Base-by-base conservation (phyloP, 2,329 filamentous ascomycete species). In the Nemania abortiva region DNA sequence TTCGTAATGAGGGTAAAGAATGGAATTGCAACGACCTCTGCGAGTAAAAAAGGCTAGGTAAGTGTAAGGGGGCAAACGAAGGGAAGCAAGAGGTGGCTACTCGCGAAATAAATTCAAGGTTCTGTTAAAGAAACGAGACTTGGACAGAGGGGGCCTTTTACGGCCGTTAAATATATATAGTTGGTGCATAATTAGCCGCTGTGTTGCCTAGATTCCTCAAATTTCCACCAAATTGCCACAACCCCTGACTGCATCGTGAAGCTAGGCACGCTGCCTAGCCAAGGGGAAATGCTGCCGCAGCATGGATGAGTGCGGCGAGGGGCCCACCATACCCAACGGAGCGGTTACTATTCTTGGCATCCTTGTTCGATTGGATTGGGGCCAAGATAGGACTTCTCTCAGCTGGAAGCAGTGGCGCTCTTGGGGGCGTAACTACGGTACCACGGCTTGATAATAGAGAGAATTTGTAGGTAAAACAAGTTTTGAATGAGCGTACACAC, bases 271-370 rank as follows among this genome's bases (percentile, higher is more conserved):
- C 34, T 37, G 11, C 11, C 34, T 9, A 37, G 34, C 3, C 34
- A 37, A 37, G 34, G 34, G 34, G 34, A 37, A 7, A 9, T 37
- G 34, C 2, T 37, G 34, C 9, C 9, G n/a, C 31, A 31, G 39
- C 15, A 39, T 58, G 39, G 22, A 18, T 47, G 13, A 10, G 42
- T 20, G 24, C 24, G 18, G 11, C 18, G n/a, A 5, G 15, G 4
- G 22, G 15, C 22, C 58, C 58, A 52, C 47, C 15, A 18, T 42
- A 42, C 15, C 60, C 50, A 63, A 11, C 11, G n/a, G n/a, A 31
- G 2, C 45, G 50, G 60, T 47, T 55, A 27, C 60, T 63, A 63
- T 63, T 55, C 60, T 63, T 63, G 60, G 60, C 60, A 55, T 50
- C 24, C 18, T 52, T 49, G n/a, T 10, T 49, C 18, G 5, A 24